phyloP scores from a whole-genome alignment of 2,329 filamentous ascomycete genomes.

The Pseudogymnoascus sp. region DNA sequence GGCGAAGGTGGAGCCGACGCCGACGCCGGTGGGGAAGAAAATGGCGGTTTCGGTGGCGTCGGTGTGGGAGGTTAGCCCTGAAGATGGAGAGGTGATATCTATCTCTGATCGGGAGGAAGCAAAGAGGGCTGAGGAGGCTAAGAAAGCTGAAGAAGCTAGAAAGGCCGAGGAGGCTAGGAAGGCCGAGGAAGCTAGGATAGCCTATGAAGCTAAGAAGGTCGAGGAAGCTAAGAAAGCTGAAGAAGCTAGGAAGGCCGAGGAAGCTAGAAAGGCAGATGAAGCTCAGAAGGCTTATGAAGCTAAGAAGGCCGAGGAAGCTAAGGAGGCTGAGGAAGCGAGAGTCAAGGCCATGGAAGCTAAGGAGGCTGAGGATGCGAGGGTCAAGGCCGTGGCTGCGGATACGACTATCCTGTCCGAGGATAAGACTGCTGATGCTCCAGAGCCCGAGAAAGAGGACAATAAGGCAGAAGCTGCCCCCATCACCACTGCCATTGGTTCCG shows the following conservation, averaged over 20 bases:
- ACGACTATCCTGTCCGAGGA: background rate
- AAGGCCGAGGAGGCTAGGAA: background rate
- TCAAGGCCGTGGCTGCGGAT: no score
- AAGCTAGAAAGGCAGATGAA: background rate
- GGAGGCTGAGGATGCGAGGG: background rate
- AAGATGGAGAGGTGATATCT: slow-evolving; percentile 38
- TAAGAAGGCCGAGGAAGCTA: background rate
- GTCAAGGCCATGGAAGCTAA: background rate
- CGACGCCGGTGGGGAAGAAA: slow-evolving; percentile 20
- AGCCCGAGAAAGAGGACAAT: background rate
- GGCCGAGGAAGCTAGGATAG: background rate
- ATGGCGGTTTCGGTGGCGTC: slow-evolving; percentile 31
- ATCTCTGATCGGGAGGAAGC: background rate
- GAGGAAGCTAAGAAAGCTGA: background rate
- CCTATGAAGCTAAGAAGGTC: background rate
- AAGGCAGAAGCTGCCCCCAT: background rate
- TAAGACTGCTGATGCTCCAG: background rate
- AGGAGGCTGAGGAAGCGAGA: background rate
- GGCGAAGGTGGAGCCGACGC: slow-evolving; percentile 32
- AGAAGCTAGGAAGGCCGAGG: background rate
- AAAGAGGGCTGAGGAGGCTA: background rate
- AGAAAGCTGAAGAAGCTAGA: background rate
- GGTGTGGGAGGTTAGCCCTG: slow-evolving; percentile 44
- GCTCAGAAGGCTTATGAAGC: background rate
- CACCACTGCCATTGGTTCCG: background rate